Evolutionary conservation across 768 basidiomycete species (phyloP), one percentile per base, ranked within the genome.

Genomic region (Amanita rubescens): DNA sequence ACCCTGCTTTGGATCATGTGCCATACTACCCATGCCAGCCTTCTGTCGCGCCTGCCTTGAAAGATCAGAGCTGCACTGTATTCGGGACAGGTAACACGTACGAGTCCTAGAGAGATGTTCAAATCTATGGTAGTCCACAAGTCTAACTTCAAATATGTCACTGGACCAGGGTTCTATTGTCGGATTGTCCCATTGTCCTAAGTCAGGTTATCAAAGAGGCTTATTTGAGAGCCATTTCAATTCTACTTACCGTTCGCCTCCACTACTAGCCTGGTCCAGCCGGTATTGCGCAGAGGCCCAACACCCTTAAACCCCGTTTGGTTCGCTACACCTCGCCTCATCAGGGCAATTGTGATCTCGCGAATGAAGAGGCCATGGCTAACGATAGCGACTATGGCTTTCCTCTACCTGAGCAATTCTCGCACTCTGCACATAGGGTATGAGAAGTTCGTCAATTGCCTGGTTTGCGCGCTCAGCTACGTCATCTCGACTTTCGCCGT

Each of bases 291-390:
- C 59, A 89, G 70, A 19, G 83, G 81, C 51, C 68, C 67, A 54
- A 77, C 76, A 37, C 71, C 64, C 58, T 56, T 24, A 19, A 65
- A 52, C 49, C 58, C 49, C 41, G 60, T 47, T 22, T 52, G 3
- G 50, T 59, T n/a, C 35, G 58, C 56, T 25, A 60, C 66, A 56
- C 73, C 70, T 57, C 65, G 70, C 58, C 66, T 72, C 53, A 80
- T 57, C 41, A 89, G 63, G 24, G 76, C 75, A 20, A 71, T 69
- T 3, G 87, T 62, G 12, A 85, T 66, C 65, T 85, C 81, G 24
- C 68, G 70, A 42, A 90, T 84, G 65, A 82, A 83, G 19, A 87
- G 59, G 0, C 90, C 87, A 65, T 92, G 89, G 66, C 87, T 88
- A 44, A 89, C 81, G 35, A 90, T 59, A 1, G 80, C 86, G 22